Conservation (phyloP, 2,329 filamentous ascomycete species). For the Graphilbum fragrans region DNA sequence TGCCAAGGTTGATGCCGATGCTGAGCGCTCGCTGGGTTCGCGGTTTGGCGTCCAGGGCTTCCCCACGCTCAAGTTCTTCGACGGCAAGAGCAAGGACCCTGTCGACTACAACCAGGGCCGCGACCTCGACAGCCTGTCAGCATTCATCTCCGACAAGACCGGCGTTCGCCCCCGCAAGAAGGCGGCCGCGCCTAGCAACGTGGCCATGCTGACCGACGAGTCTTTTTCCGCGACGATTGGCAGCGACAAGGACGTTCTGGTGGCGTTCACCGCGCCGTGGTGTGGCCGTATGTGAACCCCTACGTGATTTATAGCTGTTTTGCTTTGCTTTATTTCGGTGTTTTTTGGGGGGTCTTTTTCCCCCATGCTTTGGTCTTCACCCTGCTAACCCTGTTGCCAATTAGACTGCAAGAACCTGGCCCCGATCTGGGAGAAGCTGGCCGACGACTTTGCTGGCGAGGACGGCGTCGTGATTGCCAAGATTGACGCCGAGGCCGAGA, state of each 20-base stretch:
- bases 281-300: constrained; percentile 71
- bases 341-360: background rate
- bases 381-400: background rate
- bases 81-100: constrained; percentile 81
- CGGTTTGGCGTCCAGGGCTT: constrained; percentile 86
- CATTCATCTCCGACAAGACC: constrained; percentile 79
- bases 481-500: constrained; percentile 79
- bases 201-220: constrained; percentile 68
- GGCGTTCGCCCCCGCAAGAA: constrained; percentile 71
- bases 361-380: background rate
- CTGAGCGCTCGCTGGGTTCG: constrained; percentile 72
- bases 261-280: constrained; percentile 97
- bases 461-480: constrained; percentile 78
- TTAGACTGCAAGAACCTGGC: constrained; percentile 93
- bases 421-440: constrained; percentile 80
- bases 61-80: constrained; percentile 95
- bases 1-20: constrained; percentile 92
- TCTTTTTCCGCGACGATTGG: constrained; percentile 71
- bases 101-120: constrained; percentile 77
- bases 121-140: constrained; percentile 72
- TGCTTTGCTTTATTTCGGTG: too few relatives aligned
- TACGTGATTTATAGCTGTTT: too few relatives aligned
- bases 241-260: constrained; percentile 76
- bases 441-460: constrained; percentile 66
- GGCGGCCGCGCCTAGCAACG: constrained; percentile 58